Base-by-base conservation (phyloP, 31 red algal species). In the Bonnemaisonia californica region DNA sequence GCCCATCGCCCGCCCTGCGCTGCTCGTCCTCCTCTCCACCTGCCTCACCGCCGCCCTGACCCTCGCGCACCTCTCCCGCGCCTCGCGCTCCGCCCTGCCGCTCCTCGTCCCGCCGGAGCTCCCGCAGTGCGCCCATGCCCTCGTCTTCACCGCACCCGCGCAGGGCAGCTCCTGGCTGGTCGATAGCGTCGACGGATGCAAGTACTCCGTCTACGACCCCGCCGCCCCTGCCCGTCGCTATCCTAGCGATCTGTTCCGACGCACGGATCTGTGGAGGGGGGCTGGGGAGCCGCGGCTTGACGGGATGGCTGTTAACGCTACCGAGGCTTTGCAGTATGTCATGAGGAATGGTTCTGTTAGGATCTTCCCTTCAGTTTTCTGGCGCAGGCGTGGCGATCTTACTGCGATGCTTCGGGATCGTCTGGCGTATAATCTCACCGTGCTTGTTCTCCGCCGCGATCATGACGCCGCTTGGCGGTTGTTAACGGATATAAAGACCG, bases 291-390 rank as follows among this genome's bases (percentile, higher is more conserved):
- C 74, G 0, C 18, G 33, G 33, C 23, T 60, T 19, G 29, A 37
- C 28, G 51, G 74, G 7, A 34, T 27, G 2, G 38, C 5, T 57
- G 22, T 78, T n/a, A 16, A 24, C 31, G 54, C 55, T 12, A n/a
- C 23, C 36, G 74, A 60, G 2, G 74, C 55, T 26, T 23, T 78
- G 54, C 16, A 78, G 29, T 78, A 78, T 36, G 21, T 78, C 24
- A 37, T 36, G 33, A 9, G 8, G 18, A 60, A 78, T 9, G 26
- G 26, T 3, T 60, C 51, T 28, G 54, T 78, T 3, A 78, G 61
- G 74, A 78, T 78, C 24, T 78, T 78, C 55, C 74, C 74, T 36
- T 36, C 27, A 28, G 74, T 78, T 24, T 78, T 78, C 36, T 78
- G 54, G 51, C 23, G 74, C 16, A 28, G 77, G 24, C 26, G 40